A percentile compares a stretch with the other conserved stretches of the same genome.
Evolutionary conservation across 1,284 basidiomycete genomes (phyloP).

Genomic region (Naganishia sp.): DNA sequence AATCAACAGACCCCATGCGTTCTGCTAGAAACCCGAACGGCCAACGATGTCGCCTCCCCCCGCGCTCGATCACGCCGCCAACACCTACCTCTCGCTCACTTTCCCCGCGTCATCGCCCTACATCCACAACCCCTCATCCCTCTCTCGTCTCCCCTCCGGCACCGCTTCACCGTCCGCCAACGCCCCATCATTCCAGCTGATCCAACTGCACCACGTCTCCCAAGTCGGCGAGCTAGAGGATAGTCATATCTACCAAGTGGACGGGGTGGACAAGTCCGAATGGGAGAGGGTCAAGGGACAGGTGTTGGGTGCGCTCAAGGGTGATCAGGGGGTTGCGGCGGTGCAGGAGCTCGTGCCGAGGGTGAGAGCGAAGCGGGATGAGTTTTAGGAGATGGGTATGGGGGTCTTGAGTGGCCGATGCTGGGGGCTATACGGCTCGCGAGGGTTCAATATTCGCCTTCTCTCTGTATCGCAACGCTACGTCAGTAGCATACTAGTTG

Average conservation of each 20-base stretch:
- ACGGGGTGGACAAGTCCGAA: constrained; percentile 26
- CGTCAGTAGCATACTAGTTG: too few species aligned
- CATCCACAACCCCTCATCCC: constrained; percentile 13
- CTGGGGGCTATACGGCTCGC: too few species aligned
- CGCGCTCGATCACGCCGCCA: constrained; percentile 15
- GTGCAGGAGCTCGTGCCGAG: constrained; percentile 26
- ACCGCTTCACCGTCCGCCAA: too few species aligned
- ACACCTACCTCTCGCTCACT: constrained; percentile 31
- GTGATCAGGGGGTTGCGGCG: constrained; percentile 10
- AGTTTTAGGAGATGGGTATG: background rate
- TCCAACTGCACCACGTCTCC: constrained; percentile 26
- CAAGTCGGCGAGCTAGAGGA: constrained; percentile 31
- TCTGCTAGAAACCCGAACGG: background rate
- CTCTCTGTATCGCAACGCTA: too few species aligned
- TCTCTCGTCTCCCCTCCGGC: background rate
- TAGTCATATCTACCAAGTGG: constrained; percentile 32
- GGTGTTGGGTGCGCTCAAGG: constrained; percentile 25
- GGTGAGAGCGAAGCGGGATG: constrained; percentile 30
- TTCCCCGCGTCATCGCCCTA: constrained; percentile 27
- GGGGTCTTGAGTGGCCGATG: too few species aligned
- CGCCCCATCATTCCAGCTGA: constrained; percentile 7
- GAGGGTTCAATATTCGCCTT: too few species aligned
- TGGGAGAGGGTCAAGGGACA: constrained; percentile 31
- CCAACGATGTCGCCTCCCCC: constrained; percentile 27
- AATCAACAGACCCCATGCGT: background rate